Evolutionary conservation across 108 stramenopile genomes (phyloP), one percentile per base, ranked within the genome.

Genomic region (Nannochloropsis salina): DNA sequence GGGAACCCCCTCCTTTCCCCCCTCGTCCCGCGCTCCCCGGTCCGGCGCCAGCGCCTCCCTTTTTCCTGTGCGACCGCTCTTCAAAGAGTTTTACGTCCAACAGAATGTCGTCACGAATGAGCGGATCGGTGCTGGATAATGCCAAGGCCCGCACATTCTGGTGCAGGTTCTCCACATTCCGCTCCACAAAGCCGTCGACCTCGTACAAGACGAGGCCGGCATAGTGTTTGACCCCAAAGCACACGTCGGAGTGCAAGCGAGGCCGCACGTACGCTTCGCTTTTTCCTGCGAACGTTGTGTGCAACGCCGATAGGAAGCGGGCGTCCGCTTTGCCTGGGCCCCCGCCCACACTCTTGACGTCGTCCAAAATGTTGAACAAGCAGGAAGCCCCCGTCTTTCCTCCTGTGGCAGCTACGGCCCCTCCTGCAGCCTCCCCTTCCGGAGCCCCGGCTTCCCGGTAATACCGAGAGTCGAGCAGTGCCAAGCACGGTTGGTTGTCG

Each of bases 401-500:
- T 6, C 61, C 61, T 31, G 31, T 31, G 31, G 31, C 31, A 94
- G 94, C 95, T 94, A 11, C 95, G 94, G 84, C 94, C 94, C 89
- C 91, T 93, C n/a, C 94, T 92, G 61, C 8, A 15, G 61, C 61
- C 61, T 15, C n/a, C n/a, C 61, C 61, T 6, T 2, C 95, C 31
- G 84, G 89, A 42, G 95, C 93, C 20, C 85, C 83, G 44, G 94
- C 94, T 47, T 74, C 61, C 20, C 61, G 61, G 61, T 74, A 74
- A n/a, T 74, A 74, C 31, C 21, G 21, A 9, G 94, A 95, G 89
- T 98, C 97, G 81, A 98, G 95, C 40, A 98, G 92, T 80, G 97
- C 97, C 44, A 99, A 92, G 86, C 96, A 96, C 15, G 96, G 94
- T 86, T 94, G 94, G 90, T 99, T 99, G 93, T 99, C 98, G 86